Evolutionary conservation across 345 rosid genomes (phyloP), one percentile per base, ranked within the genome.

Genomic region (Erucastrum elatum): DNA sequence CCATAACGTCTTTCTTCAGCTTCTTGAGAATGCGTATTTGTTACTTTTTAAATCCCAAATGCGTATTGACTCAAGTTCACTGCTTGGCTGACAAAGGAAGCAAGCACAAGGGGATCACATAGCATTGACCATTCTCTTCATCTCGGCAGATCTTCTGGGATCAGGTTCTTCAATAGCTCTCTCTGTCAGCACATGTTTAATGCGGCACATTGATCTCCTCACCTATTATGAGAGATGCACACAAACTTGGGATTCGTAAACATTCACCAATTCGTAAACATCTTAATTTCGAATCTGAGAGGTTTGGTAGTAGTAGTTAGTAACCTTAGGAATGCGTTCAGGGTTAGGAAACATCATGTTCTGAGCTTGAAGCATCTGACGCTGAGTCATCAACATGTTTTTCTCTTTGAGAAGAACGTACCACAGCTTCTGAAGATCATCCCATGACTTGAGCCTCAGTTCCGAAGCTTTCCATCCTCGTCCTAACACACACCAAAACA

Each of bases 381-480:
- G 90, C 73, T 95, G 99, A 78, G 93, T 90, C 96, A 91, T 90
- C 85, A 95, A 80, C 99, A 93, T 90, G 86, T 95, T 95, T 66
- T 91, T 95, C 91, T 95, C 98, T 81, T 95, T 93, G 6, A 95
- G 77, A 21, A 95, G 81, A 81, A 95, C 97, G 67, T 82, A 89
- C 98, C 99, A 93, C 11, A 93, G 88, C 84, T 90, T 96, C 27
- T 90, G 88, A 76, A 96, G 97, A 84, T 93, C 91, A 4, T 88
- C 95, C 98, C 98, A 96, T 2, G 96, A 88, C 85, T 91, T 96
- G 49, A 96, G 83, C 3, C 97, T 94, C 86, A 96, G 83, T 73
- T 96, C 98, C 61, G 90, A 79, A 66, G 98, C 97, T 83, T 96
- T 95, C 97, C 99, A 96, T 66, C 98, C 87, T 78, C 95, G 90